Conservation (phyloP, 345 rosid genomes). For the Gossypium thurberi region DNA sequence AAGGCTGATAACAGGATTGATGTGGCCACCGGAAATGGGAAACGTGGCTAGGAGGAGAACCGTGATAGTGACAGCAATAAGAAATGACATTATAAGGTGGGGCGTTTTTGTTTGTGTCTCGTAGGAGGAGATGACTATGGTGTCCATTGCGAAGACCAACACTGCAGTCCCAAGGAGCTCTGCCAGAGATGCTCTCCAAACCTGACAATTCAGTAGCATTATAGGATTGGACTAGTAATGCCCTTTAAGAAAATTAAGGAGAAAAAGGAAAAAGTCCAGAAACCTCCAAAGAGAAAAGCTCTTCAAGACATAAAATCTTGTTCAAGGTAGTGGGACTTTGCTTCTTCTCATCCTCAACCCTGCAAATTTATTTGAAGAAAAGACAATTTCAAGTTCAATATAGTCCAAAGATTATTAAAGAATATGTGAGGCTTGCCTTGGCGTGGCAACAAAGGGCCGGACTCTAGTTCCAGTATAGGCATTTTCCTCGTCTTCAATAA, state of each 20-base stretch:
- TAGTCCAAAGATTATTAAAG: background rate
- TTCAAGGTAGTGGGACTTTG: background rate
- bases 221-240: background rate
- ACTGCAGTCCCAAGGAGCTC: conserved; percentile 46
- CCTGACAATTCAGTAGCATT: conserved; percentile 20
- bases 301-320: background rate
- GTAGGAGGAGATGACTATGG: conserved; percentile 29
- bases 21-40: conserved; percentile 47
- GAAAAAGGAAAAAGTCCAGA: background rate
- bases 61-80: conserved; percentile 25
- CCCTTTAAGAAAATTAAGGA: too few species aligned
- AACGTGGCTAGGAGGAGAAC: conserved; percentile 33
- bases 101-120: conserved; percentile 21
- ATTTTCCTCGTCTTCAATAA: conserved; percentile 4
- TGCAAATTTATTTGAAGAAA: background rate
- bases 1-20: conserved; percentile 40
- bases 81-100: conserved; percentile 33
- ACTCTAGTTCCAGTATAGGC: conserved; percentile 8
- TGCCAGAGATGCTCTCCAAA: conserved; percentile 45
- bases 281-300: conserved; percentile 10
- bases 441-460: conserved; percentile 8
- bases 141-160: conserved; percentile 36
- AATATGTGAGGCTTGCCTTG: conserved; percentile 1
- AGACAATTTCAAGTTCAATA: background rate
- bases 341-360: conserved; percentile 2